Evolutionary conservation across 305 asterid genomes (phyloP).

Genomic region (Stenogyne calaminthoides): DNA sequence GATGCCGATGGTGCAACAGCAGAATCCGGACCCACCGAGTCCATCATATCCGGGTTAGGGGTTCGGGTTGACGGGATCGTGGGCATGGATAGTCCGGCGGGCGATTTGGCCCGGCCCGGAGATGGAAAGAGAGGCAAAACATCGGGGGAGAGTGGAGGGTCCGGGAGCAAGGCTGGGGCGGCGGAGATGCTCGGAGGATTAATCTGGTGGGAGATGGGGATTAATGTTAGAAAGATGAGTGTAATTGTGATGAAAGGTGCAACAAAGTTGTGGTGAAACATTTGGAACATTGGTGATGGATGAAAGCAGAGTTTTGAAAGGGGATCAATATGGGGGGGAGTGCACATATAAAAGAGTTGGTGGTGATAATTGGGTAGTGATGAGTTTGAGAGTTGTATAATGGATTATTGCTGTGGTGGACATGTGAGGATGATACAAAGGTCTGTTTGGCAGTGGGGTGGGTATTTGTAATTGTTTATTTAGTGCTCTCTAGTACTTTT

Average conservation of each 20-base stretch:
- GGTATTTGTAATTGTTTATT: constrained; percentile 15
- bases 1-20: constrained; percentile 58
- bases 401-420: constrained; percentile 42
- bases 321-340: constrained; percentile 47
- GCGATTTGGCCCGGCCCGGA: constrained; percentile 45
- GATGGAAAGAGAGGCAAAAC: constrained; percentile 77
- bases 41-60: constrained; percentile 54
- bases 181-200: constrained; percentile 42
- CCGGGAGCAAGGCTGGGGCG: constrained; percentile 51
- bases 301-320: neutral
- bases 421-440: constrained; percentile 43
- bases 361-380: constrained; percentile 40
- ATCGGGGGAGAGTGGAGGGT: constrained; percentile 59
- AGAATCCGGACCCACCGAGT: constrained; percentile 54
- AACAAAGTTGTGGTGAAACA: constrained; percentile 30
- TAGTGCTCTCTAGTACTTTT: constrained; percentile 1
- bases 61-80: constrained; percentile 75
- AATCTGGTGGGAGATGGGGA: constrained; percentile 28
- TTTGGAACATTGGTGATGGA: neutral
- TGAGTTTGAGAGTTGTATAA: constrained; percentile 29
- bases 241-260: constrained; percentile 27
- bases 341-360: constrained; percentile 33
- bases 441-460: constrained; percentile 38
- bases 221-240: constrained; percentile 32
- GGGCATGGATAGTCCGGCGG: constrained; percentile 50